Percentiles rank a stretch among this genome's conserved stretches.
Evolutionary conservation across 805 yeast species (phyloP).

Genomic region (Yarrowia sp.): DNA sequence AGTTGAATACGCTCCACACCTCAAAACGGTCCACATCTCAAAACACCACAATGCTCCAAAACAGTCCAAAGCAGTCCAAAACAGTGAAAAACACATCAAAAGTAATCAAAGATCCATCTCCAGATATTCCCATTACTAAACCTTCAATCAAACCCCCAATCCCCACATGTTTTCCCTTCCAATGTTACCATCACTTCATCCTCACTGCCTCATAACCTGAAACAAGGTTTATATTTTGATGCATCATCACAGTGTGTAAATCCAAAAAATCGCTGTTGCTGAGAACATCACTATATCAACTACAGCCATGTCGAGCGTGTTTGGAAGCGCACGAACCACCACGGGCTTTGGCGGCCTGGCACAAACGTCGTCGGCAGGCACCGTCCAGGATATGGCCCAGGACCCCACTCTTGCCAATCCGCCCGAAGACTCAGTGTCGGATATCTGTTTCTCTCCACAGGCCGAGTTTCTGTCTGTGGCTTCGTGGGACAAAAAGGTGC

Average conservation of each 20-base stretch:
- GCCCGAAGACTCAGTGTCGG: slow-evolving; percentile 89
- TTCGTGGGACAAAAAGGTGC: slow-evolving; percentile 93
- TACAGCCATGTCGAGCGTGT: slow-evolving; percentile 1
- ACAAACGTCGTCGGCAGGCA: slow-evolving; percentile 9
- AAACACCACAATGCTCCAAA: too few species aligned
- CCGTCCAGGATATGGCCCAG: slow-evolving; percentile 24
- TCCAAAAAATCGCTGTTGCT: not conserved
- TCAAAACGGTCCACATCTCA: too few species aligned
- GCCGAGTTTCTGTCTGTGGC: slow-evolving; percentile 78
- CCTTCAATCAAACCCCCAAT: too few species aligned
- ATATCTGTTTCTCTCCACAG: slow-evolving; percentile 78
- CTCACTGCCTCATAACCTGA: slow-evolving; percentile 13
- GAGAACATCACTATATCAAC: not conserved
- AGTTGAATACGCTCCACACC: too few species aligned
- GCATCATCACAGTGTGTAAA: not conserved
- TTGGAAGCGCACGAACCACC: slow-evolving; percentile 10
- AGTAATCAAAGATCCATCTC: too few species aligned
- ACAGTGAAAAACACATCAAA: too few species aligned
- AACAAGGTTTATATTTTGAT: slow-evolving; percentile 1
- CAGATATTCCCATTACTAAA: too few species aligned
- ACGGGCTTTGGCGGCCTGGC: slow-evolving; percentile 31
- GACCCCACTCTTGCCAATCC: slow-evolving; percentile 53
- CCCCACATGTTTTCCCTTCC: too few species aligned
- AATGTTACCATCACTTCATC: too few species aligned
- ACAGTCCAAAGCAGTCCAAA: too few species aligned